Base-by-base conservation (phyloP, 2,329 filamentous ascomycete species). In the Microsporum ferrugineum region DNA sequence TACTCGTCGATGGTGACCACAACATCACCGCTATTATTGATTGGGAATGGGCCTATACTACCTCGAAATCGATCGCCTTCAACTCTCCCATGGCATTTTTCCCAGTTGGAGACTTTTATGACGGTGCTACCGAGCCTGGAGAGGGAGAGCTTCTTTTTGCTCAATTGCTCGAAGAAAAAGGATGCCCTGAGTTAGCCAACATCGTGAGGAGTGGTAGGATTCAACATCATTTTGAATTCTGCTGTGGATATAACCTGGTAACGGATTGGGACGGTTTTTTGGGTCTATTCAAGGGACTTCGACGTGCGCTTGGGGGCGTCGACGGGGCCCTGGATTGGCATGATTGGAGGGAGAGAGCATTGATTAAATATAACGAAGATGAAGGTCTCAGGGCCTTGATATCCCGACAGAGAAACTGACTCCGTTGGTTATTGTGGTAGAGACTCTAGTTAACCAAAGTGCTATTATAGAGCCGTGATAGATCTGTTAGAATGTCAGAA, bases 11-110 rank as follows among this genome's bases (percentile, higher is more conserved):
- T 61, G 70, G 77, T 2, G 56, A 78, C 5, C 77, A 71, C 62
- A 76, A 78, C 61, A 74, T 81, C 38, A 79, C 75, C 4, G 77
- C 76, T 0, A 76, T 81, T 36, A 76, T 80, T 59, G 78, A 81
- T 63, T 80, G 76, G 76, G 73, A 78, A 62, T 76, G 71, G 71
- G 70, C 72, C 27, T 60, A 70, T 57, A 68, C 71, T 14, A 69
- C 70, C 17, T 64, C 73, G 1, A 69, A 71, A 59, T 65, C 67
- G n/a, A 66, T 68, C 29, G 75, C 76, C 1, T 79, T 79, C 60
- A 76, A 75, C 66, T 78, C 76, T 12, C 75, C 75, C 0, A 68
- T 76, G 38, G 68, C 70, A 38, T 63, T 79, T 33, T 67, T 77
- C 53, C 73, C 71, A 0, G 73, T 78, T 55, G 70, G 60, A n/a